phyloP scores from a whole-genome alignment of 1,284 basidiomycete species.

The Ganoderma boninense region DNA sequence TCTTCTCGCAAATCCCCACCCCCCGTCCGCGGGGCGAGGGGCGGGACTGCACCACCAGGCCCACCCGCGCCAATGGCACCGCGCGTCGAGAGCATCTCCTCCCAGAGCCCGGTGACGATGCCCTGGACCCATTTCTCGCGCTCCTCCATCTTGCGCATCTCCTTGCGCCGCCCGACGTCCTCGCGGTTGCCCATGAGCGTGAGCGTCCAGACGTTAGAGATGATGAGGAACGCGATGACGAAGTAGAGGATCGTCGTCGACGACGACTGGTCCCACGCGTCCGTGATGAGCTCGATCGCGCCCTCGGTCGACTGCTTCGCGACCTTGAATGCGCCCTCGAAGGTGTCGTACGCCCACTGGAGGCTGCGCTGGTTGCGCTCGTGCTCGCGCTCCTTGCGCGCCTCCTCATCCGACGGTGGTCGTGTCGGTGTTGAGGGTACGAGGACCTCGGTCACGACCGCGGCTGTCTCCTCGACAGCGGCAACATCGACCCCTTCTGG shows the following conservation, averaged over 20 bases:
- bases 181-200: slow-evolving; percentile 62
- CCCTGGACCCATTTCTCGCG: slow-evolving; percentile 78
- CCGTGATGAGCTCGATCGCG: slow-evolving; percentile 75
- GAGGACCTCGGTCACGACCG: slow-evolving; percentile 27
- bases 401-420: slow-evolving; percentile 41
- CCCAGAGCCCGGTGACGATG: slow-evolving; percentile 73
- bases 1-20: slow-evolving; percentile 55
- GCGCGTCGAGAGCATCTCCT: slow-evolving; percentile 65
- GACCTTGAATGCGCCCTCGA: slow-evolving; percentile 78
- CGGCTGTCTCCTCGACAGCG: slow-evolving; percentile 48
- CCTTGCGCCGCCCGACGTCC: slow-evolving; percentile 62
- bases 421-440: slow-evolving; percentile 20
- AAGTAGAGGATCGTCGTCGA: slow-evolving; percentile 75
- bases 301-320: slow-evolving; percentile 72
- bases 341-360: slow-evolving; percentile 88
- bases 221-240: slow-evolving; percentile 74
- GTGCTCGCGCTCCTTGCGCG: slow-evolving; percentile 63
- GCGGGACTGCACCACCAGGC: slow-evolving; percentile 22
- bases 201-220: slow-evolving; percentile 83
- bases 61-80: slow-evolving; percentile 26
- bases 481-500: slow-evolving; percentile 78
- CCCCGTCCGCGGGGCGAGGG: slow-evolving; percentile 27
- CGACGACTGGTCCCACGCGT: slow-evolving; percentile 77
- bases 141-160: slow-evolving; percentile 66
- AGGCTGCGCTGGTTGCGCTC: slow-evolving; percentile 76